Conservation (phyloP, 2,329 filamentous ascomycete species). For the Trichoderma sp. region DNA sequence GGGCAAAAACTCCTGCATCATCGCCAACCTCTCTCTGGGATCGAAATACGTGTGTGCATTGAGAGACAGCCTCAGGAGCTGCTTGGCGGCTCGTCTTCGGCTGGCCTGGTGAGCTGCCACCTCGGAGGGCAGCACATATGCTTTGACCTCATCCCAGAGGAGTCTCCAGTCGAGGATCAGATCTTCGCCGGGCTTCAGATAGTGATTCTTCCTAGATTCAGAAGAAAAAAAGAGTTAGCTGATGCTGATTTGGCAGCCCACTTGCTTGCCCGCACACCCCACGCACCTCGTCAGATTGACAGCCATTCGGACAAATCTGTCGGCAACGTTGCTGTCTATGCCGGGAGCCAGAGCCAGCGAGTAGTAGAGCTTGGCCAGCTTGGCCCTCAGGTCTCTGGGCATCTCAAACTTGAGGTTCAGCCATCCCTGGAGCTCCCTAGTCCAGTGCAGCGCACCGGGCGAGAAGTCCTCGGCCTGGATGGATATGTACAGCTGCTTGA, state of each 20-base stretch:
- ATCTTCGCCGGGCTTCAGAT: conserved; percentile 86
- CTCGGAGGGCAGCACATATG: conserved; percentile 84
- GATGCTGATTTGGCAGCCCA: not conserved
- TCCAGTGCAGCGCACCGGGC: conserved; percentile 94
- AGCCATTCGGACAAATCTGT: conserved; percentile 96
- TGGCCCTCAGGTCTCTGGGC: conserved; percentile 77
- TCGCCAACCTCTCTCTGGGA: conserved; percentile 77
- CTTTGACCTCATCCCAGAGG: conserved; percentile 89
- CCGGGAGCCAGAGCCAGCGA: conserved; percentile 89
- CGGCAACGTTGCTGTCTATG: conserved; percentile 76
- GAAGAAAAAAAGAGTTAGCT: not conserved
- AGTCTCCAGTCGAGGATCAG: conserved; percentile 92
- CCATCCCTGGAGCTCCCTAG: conserved; percentile 93
- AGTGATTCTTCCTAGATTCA: conserved; percentile 80
- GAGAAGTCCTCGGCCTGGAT: conserved; percentile 92
- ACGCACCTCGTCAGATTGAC: conserved; percentile 88
- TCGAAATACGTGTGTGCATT: conserved; percentile 94
- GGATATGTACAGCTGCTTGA: conserved; percentile 91
- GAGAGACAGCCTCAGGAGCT: conserved; percentile 82
- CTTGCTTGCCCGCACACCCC: not conserved
- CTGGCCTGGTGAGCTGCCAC: conserved; percentile 64
- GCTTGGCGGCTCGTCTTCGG: conserved; percentile 58
- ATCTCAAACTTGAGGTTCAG: conserved; percentile 97
- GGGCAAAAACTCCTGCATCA: conserved; percentile 77
- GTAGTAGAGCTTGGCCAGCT: conserved; percentile 89